Evolutionary conservation across 2,329 filamentous ascomycete species (phyloP).

Genomic region (Laburnicola sp.): DNA sequence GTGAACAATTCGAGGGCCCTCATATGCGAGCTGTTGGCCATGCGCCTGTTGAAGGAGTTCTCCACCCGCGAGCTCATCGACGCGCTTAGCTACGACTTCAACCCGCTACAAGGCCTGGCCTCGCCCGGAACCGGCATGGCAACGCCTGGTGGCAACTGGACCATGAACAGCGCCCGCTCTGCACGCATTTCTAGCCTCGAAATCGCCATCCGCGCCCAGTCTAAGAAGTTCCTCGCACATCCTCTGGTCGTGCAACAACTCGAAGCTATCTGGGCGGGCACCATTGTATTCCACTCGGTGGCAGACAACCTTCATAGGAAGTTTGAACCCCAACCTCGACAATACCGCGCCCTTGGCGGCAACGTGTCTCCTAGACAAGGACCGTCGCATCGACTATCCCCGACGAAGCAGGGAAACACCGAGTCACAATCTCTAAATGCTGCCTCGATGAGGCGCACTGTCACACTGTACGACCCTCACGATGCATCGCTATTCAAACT

Average conservation of each 20-base stretch:
- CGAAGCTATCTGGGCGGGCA: constrained; percentile 96
- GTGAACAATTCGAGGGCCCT: constrained; percentile 81
- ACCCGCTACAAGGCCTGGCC: constrained; percentile 80
- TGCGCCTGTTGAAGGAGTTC: constrained; percentile 88
- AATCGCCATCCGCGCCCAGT: constrained; percentile 87
- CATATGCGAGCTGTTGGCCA: constrained; percentile 86
- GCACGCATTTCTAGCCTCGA: constrained; percentile 88
- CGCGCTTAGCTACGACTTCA: constrained; percentile 91
- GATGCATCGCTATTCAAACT: constrained; percentile 91
- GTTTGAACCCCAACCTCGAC: constrained; percentile 40
- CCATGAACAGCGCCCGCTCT: constrained; percentile 50
- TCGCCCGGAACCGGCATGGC: constrained; percentile 45
- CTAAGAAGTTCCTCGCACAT: constrained; percentile 89
- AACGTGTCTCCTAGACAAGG: constrained; percentile 35
- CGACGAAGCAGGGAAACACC: constrained; percentile 21
- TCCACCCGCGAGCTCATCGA: constrained; percentile 88
- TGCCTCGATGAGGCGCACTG: constrained; percentile 67
- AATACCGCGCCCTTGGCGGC: constrained; percentile 26
- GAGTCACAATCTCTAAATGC: constrained; percentile 22
- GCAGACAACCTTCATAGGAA: constrained; percentile 80
- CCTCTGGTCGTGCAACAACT: constrained; percentile 90
- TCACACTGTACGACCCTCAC: constrained; percentile 84
- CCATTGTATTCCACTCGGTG: constrained; percentile 89
- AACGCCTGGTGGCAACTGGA: constrained; percentile 33
- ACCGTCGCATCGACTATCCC: constrained; percentile 35